phyloP scores from a whole-genome alignment of 2,329 filamentous ascomycete genomes.

The Ophidiomyces ophidiicola region DNA sequence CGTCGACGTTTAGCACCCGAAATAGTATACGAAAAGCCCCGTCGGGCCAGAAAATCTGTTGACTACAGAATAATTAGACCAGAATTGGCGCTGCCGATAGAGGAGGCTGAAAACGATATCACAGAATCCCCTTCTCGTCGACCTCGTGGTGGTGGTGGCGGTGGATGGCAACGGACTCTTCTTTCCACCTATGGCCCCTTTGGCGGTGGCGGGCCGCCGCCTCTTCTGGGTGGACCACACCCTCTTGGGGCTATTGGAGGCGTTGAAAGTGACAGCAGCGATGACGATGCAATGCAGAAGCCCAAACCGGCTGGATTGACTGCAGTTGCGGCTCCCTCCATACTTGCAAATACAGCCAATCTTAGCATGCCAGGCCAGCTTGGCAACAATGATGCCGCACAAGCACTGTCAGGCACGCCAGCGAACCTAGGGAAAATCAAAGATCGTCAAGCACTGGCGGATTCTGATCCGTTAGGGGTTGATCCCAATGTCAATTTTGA shows the following conservation, averaged over 20 bases:
- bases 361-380: slow-evolving; percentile 44
- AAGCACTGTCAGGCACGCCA: slow-evolving; percentile 48
- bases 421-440: slow-evolving; percentile 89
- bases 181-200: slow-evolving; percentile 90
- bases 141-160: slow-evolving; percentile 48
- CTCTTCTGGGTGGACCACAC: slow-evolving; percentile 63
- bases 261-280: slow-evolving; percentile 89
- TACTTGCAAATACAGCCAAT: slow-evolving; percentile 40
- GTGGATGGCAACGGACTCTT: slow-evolving; percentile 62
- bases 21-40: slow-evolving; percentile 36
- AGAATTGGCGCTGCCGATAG: slow-evolving; percentile 56
- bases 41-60: slow-evolving; percentile 52
- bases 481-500: slow-evolving; percentile 88
- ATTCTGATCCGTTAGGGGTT: slow-evolving; percentile 87
- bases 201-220: slow-evolving; percentile 60
- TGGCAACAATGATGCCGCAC: slow-evolving; percentile 45
- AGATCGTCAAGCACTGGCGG: slow-evolving; percentile 79
- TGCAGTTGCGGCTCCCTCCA: slow-evolving; percentile 49
- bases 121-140: slow-evolving; percentile 57
- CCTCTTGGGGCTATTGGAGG: slow-evolving; percentile 56
- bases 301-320: slow-evolving; percentile 49
- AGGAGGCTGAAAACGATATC: slow-evolving; percentile 58
- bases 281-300: slow-evolving; percentile 69
- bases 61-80: slow-evolving; percentile 80
- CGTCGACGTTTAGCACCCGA: slow-evolving; percentile 28